Percentiles rank a stretch among this genome's conserved stretches.
Evolutionary conservation across 2,329 filamentous ascomycete genomes (phyloP).

Genomic region (Fusarium algeriense): DNA sequence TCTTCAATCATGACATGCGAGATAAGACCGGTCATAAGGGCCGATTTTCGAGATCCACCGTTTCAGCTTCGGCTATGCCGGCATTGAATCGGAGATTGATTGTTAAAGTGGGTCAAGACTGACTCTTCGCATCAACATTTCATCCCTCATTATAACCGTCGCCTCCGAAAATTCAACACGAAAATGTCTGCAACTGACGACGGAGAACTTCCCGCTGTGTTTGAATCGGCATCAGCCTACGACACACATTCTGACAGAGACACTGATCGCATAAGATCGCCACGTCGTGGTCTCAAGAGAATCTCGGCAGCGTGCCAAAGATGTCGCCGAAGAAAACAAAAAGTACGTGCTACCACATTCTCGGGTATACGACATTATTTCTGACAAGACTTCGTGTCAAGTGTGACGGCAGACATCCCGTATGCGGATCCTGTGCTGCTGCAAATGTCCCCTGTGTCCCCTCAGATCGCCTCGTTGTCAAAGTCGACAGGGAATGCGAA

Average conservation of each 20-base stretch:
- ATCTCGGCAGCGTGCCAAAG: constrained; percentile 40
- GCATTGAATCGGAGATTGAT: constrained; percentile 22
- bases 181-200: constrained; percentile 27
- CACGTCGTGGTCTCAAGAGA: constrained; percentile 37
- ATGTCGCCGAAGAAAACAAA: constrained; percentile 42
- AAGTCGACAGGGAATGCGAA: constrained; percentile 37
- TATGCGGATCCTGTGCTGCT: constrained; percentile 35
- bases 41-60: constrained; percentile 1
- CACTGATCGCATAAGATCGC: constrained; percentile 13
- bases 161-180: not conserved
- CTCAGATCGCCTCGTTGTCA: constrained; percentile 40
- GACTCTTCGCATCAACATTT: constrained; percentile 13
- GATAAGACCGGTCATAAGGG: constrained; percentile 1
- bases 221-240: constrained; percentile 17
- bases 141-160: not conserved
- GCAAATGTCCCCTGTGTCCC: constrained; percentile 38
- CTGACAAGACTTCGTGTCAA: not conserved
- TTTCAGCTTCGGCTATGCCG: constrained; percentile 16
- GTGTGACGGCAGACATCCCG: constrained; percentile 41
- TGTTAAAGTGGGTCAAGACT: not conserved
- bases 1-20: not conserved
- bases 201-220: constrained; percentile 26
- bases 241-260: constrained; percentile 26
- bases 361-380: not conserved
- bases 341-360: constrained; percentile 19